Conservation (phyloP, 345 rosid species). For the Nasturtium officinale region DNA sequence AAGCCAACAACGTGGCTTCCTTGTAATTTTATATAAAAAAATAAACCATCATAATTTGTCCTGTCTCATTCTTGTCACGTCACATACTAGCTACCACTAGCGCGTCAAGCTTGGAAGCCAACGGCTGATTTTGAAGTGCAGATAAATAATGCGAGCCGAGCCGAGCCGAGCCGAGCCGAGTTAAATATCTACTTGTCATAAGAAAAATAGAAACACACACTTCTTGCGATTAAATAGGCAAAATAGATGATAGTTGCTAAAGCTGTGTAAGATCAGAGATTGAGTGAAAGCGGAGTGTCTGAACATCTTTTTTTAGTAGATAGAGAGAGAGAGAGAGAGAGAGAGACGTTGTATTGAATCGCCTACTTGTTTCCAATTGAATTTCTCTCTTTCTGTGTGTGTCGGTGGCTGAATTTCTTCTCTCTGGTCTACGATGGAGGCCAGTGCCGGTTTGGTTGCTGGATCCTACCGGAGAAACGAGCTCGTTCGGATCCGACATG, state of each 20-base stretch:
- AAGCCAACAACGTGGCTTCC: constrained; percentile 34
- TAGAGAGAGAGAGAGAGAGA: constrained; percentile 20
- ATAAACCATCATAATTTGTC: constrained; percentile 20
- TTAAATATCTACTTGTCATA: constrained; percentile 26
- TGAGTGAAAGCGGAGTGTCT: constrained; percentile 24
- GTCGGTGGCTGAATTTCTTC: constrained; percentile 16
- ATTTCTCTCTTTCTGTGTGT: constrained; percentile 9
- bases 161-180: not conserved
- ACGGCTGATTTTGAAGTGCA: constrained; percentile 19
- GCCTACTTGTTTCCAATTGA: constrained; percentile 39
- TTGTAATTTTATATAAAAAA: not conserved
- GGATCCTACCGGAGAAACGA: constrained; percentile 98
- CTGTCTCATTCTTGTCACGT: constrained; percentile 33
- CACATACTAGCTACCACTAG: constrained; percentile 5
- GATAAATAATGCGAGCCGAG: not conserved
- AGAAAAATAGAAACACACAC: not conserved
- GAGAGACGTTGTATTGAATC: constrained; percentile 63
- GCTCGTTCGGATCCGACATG: constrained; percentile 96
- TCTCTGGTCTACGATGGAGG: constrained; percentile 60
- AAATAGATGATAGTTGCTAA: constrained; percentile 24
- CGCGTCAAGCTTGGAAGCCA: constrained; percentile 2
- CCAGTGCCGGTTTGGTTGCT: constrained; percentile 95
- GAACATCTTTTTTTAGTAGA: constrained; percentile 14
- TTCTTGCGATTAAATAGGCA: constrained; percentile 38
- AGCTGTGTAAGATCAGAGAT: constrained; percentile 12